Evolutionary conservation across 202 grass and related monocot species (phyloP).

Genomic region (Carex arenaria): DNA sequence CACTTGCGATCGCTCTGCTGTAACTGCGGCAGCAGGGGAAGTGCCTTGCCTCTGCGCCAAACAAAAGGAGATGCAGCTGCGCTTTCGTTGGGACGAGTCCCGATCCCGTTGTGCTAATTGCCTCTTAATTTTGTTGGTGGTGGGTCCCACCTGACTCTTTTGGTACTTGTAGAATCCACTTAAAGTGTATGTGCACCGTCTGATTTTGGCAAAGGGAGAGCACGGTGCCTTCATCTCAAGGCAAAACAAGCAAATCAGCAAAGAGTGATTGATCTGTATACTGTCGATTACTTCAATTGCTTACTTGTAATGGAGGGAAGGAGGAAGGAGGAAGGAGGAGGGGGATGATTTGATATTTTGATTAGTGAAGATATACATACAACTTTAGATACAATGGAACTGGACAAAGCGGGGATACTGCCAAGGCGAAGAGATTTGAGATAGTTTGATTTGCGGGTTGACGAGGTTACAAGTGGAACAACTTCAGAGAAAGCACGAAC

Average conservation of each 20-base stretch:
- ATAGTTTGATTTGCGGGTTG: not conserved
- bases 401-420: not conserved
- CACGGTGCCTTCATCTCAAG: not conserved
- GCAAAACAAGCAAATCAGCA: not conserved
- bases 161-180: not conserved
- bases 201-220: constrained; percentile 4
- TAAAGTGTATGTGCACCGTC: not conserved
- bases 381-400: not conserved
- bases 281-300: not conserved
- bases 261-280: not conserved
- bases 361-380: not conserved
- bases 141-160: not conserved
- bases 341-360: not conserved
- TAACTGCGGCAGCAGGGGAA: not conserved
- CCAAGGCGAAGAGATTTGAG: not conserved
- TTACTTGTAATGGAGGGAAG: not conserved
- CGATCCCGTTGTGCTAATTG: not conserved
- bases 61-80: not conserved
- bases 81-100: not conserved
- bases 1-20: not conserved
- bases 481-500: not conserved
- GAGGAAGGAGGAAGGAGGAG: not conserved
- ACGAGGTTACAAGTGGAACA: constrained; percentile 1
- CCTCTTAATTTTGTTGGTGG: not conserved
- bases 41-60: not conserved